phyloP scores from a whole-genome alignment of 805 yeast genomes.

The Candida suzukii region DNA sequence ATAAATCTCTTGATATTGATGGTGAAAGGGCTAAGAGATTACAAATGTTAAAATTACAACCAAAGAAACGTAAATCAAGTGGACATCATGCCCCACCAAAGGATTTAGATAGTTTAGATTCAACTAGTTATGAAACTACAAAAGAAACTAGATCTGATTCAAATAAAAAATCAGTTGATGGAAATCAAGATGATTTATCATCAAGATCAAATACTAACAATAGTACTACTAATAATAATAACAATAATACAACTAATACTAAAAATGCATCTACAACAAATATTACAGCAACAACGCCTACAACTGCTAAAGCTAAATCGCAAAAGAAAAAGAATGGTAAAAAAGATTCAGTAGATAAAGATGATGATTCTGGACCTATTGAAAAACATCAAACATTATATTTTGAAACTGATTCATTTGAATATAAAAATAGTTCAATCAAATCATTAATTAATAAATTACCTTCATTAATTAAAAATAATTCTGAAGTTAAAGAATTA shows the following conservation, averaged over 20 bases:
- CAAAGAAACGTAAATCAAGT: conserved; percentile 18
- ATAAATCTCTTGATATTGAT: conserved; percentile 35
- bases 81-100: conserved; percentile 4
- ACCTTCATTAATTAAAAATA: conserved; percentile 17
- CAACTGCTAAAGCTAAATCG: conserved; percentile 9
- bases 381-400: conserved; percentile 49
- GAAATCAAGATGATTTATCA: neutral
- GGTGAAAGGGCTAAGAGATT: conserved; percentile 26
- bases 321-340: conserved; percentile 32
- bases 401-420: conserved; percentile 36
- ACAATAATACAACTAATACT: no score
- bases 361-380: conserved; percentile 34
- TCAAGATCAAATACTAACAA: no score
- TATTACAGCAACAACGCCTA: neutral
- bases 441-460: conserved; percentile 20
- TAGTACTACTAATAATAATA: no score
- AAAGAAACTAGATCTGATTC: conserved; percentile 4
- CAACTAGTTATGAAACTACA: conserved; percentile 2
- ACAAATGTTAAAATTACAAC: conserved; percentile 28
- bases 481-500: conserved; percentile 18
- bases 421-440: conserved; percentile 33
- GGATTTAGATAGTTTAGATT: neutral
- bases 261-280: no score
- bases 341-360: conserved; percentile 20
- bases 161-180: neutral